A percentile compares a stretch with the other conserved stretches of the same genome.
Evolutionary conservation across 2,329 filamentous ascomycete genomes (phyloP).

Genomic region (Bipolaris cookei): DNA sequence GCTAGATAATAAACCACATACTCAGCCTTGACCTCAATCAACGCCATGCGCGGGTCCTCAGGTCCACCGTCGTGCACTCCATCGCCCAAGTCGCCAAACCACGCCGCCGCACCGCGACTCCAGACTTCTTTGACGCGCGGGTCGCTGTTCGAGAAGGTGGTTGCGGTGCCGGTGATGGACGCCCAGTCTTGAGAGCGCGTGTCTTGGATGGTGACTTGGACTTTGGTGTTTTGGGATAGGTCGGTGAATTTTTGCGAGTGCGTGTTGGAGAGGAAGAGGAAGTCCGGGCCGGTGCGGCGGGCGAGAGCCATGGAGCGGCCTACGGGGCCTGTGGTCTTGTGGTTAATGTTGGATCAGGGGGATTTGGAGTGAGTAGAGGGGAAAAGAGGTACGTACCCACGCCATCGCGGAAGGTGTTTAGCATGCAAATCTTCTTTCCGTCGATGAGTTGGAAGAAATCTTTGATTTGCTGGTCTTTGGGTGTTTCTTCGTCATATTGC

Average conservation of each 20-base stretch:
- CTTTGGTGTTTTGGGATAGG: constrained; percentile 51
- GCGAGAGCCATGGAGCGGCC: constrained; percentile 58
- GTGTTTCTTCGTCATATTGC: constrained; percentile 55
- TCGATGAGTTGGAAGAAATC: constrained; percentile 58
- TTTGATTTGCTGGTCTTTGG: constrained; percentile 54
- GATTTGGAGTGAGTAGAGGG: too few species aligned
- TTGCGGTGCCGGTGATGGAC: constrained; percentile 53
- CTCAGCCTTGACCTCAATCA: constrained; percentile 49
- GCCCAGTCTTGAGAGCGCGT: constrained; percentile 56
- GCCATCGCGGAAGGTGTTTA: constrained; percentile 52
- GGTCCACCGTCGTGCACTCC: constrained; percentile 55
- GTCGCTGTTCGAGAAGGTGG: constrained; percentile 52
- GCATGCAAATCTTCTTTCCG: constrained; percentile 53
- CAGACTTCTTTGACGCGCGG: constrained; percentile 58
- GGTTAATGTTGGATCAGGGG: too few species aligned
- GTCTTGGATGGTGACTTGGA: constrained; percentile 57
- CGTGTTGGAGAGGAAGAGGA: constrained; percentile 58
- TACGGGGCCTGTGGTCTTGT: constrained; percentile 42
- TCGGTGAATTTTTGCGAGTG: constrained; percentile 57
- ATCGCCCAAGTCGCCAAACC: constrained; percentile 60
- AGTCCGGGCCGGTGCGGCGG: constrained; percentile 63
- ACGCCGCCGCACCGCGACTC: constrained; percentile 49
- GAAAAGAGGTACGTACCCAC: constrained; percentile 39
- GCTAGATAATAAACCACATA: constrained; percentile 51
- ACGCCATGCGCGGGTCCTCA: constrained; percentile 57